Evolutionary conservation across 2,329 filamentous ascomycete species (phyloP), one percentile per base, ranked within the genome.

Genomic region (Lachnellula arida): DNA sequence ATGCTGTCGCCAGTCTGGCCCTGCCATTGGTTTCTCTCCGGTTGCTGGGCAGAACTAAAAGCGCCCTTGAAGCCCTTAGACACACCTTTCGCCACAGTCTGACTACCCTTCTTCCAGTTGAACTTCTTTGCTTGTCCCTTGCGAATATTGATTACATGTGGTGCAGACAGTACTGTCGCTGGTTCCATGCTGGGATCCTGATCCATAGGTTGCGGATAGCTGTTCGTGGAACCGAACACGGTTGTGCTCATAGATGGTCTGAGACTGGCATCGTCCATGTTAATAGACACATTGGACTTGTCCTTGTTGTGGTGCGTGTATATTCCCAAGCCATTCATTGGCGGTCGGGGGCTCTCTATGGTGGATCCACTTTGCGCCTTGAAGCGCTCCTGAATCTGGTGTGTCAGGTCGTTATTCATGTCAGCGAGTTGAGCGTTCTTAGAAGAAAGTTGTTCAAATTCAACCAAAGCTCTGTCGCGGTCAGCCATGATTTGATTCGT

Each of bases 21-120:
- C 48, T 77, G 75, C 74, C 78, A 76, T 49, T 77, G 76, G 59
- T 75, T 72, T 60, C 76, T 73, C 64, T 87, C 82, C 48, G 44
- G 23, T 32, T 81, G 83, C 46, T 79, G 78, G 22, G 51, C 60
- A 8, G 66, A 66, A n/a, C 64, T 58, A 57, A 97, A 95, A 5
- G 92, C 92, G 53, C 91, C 89, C 73, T 96, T 96, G 71, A 97
- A 85, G 51, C 92, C 91, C 76, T 97, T 97, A 59, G 89, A 88
- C 51, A 97, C 89, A 68, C 92, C 93, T 73, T 97, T 96, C 28
- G 92, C 92, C 65, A 97, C 87, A 54, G 89, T 92, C 74, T 96
- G 93, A 40, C 90, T 90, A 40, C 91, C 91, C 77, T 95, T 96
- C 80, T 97, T 96, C 92, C 94, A 97, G 75, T 96, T 96, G 75